These are phyloP conservation scores for Claviceps monticola DNA, from an alignment of 2,329 filamentous ascomycete species.

Conservation along the genomic window DNA sequence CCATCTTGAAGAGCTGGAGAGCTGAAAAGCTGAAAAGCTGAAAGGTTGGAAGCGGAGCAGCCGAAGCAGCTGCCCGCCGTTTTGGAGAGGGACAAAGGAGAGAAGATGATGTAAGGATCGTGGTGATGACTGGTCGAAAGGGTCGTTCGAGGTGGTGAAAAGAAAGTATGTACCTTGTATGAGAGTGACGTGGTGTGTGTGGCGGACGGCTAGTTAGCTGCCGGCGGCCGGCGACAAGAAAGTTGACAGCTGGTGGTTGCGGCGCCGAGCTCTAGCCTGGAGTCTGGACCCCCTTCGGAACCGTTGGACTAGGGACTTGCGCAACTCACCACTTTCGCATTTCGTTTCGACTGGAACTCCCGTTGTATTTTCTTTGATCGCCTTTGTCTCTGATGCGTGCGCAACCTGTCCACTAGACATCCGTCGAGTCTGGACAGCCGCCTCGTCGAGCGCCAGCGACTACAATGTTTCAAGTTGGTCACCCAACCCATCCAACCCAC, in stretches of 20 bases:
- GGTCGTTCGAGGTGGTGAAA: not conserved
- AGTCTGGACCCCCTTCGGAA: not conserved
- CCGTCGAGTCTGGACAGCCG: not conserved
- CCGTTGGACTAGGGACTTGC: not conserved
- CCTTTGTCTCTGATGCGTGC: not conserved
- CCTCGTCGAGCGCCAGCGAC: constrained; percentile 1
- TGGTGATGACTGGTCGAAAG: not conserved
- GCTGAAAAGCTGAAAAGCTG: not conserved
- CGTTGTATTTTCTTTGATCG: not conserved
- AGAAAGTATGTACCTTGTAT: not conserved
- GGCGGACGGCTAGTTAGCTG: not conserved
- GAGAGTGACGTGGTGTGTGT: not conserved
- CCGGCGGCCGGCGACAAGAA: not conserved
- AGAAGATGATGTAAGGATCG: not conserved
- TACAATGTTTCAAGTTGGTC: constrained; percentile 21
- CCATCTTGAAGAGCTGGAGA: constrained; percentile 6
- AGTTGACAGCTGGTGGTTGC: not conserved
- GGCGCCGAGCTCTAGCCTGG: not conserved
- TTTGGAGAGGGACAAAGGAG: not conserved
- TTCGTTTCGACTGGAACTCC: too few species aligned
- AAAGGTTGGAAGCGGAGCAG: too few species aligned
- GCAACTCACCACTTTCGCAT: too few species aligned
- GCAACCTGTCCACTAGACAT: constrained; percentile 1
- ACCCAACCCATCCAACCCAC: not conserved
- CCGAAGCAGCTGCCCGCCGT: not conserved